Percentiles rank a stretch among this genome's conserved stretches.
Conservation (phyloP, 805 yeast species). For the Wickerhamiella hasegawae region DNA sequence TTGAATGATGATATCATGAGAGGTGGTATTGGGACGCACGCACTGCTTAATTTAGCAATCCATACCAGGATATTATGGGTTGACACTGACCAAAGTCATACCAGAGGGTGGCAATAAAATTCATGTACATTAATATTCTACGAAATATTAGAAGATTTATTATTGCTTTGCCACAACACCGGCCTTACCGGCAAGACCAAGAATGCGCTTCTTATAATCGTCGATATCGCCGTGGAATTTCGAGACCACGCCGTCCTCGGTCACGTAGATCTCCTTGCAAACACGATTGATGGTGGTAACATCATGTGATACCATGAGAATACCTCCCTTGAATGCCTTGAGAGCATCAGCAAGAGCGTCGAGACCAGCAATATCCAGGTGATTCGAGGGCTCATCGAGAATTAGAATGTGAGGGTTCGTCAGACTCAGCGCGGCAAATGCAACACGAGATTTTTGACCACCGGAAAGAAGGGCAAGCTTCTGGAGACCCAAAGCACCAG, state of each 20-base stretch:
- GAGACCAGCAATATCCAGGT: slow-evolving; percentile 93
- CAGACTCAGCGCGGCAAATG: slow-evolving; percentile 88
- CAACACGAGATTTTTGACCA: slow-evolving; percentile 97
- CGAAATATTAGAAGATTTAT: too few species aligned
- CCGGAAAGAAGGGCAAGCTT: slow-evolving; percentile 83
- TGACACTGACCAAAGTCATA: too few species aligned
- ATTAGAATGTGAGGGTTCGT: slow-evolving; percentile 80
- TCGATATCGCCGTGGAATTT: slow-evolving; percentile 69
- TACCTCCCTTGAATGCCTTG: slow-evolving; percentile 82
- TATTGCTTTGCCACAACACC: slow-evolving; percentile 89
- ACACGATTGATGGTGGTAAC: slow-evolving; percentile 78
- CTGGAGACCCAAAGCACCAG: slow-evolving; percentile 85
- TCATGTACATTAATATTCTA: too few species aligned
- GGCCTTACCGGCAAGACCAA: slow-evolving; percentile 55
- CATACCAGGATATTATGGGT: too few species aligned
- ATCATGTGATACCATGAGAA: slow-evolving; percentile 95
- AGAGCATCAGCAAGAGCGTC: slow-evolving; percentile 90
- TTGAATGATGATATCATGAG: too few species aligned
- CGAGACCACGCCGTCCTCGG: slow-evolving; percentile 68
- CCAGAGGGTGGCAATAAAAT: too few species aligned
- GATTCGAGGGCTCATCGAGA: slow-evolving; percentile 96
- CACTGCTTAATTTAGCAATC: too few species aligned
- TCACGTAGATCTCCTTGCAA: slow-evolving; percentile 90
- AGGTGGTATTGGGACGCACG: too few species aligned
- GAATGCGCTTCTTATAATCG: slow-evolving; percentile 79